Evolutionary conservation across 805 yeast genomes (phyloP).

Genomic region (Candida krabiensis): DNA sequence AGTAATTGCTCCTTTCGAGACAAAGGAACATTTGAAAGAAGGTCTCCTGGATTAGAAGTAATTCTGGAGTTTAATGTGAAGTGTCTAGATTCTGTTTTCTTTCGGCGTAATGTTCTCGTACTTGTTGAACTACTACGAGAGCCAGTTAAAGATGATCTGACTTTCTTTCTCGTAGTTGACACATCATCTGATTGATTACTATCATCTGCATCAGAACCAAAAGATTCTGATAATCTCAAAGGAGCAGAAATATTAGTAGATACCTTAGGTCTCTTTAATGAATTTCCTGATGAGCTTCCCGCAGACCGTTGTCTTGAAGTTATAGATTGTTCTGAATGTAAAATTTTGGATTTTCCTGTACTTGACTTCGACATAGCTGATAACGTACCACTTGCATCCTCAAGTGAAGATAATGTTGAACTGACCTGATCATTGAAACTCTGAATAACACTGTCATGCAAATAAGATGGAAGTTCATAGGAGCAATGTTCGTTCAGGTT

Average conservation of each 20-base stretch:
- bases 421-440: slow-evolving; percentile 4
- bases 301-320: slow-evolving; percentile 4
- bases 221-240: slow-evolving; percentile 7
- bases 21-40: slow-evolving; percentile 77
- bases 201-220: slow-evolving; percentile 27
- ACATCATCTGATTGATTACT: slow-evolving; percentile 18
- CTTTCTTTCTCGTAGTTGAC: slow-evolving; percentile 2
- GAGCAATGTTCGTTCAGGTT: slow-evolving; percentile 52
- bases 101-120: slow-evolving; percentile 4
- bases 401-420: slow-evolving; percentile 6
- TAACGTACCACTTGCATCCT: slow-evolving; percentile 7
- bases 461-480: slow-evolving; percentile 60
- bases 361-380: slow-evolving; percentile 4
- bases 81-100: slow-evolving; percentile 38
- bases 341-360: slow-evolving; percentile 2
- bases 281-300: slow-evolving; percentile 2
- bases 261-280: background rate
- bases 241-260: slow-evolving; percentile 5
- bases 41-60: slow-evolving; percentile 77
- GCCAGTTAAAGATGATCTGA: background rate
- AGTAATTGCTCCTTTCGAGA: slow-evolving; percentile 16
- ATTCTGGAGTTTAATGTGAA: slow-evolving; percentile 55
- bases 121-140: background rate
- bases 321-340: background rate
- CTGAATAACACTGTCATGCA: slow-evolving; percentile 45